Evolutionary conservation across 1,284 basidiomycete species (phyloP).

Genomic region (Waitea zeae): DNA sequence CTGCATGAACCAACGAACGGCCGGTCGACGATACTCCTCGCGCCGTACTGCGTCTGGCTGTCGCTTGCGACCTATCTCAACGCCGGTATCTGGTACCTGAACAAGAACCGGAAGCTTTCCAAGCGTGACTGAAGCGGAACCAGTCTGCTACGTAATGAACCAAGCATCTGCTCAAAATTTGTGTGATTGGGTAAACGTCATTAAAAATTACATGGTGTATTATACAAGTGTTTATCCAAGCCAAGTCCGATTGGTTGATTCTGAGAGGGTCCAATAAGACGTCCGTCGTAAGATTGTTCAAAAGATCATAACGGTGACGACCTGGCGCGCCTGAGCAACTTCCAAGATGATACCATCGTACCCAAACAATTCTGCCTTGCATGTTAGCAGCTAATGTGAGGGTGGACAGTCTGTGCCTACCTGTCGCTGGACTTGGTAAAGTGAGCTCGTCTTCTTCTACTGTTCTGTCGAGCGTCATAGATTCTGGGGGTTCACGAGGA

Average conservation of each 20-base stretch:
- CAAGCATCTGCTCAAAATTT: conserved; percentile 26
- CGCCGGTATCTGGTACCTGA: conserved; percentile 40
- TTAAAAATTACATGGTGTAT: conserved; percentile 4
- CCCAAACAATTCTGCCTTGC: conserved; percentile 42
- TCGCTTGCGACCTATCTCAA: conserved; percentile 57
- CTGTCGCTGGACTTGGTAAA: conserved; percentile 53
- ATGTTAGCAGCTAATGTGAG: conserved; percentile 10
- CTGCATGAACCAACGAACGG: conserved; percentile 31
- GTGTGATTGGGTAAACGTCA: conserved; percentile 13
- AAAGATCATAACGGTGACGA: conserved; percentile 57
- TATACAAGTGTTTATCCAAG: no score
- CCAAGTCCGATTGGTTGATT: no score
- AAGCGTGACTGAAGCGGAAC: conserved; percentile 42
- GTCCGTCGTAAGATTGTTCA: no score
- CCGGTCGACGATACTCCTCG: conserved; percentile 34
- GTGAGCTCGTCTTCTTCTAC: conserved; percentile 64
- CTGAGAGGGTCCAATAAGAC: no score
- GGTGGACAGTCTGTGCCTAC: conserved; percentile 25
- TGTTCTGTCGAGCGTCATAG: conserved; percentile 75
- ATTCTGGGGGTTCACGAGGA: conserved; percentile 50
- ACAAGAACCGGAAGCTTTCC: no score
- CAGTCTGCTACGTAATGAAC: conserved; percentile 35
- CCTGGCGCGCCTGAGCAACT: conserved; percentile 61
- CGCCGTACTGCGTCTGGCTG: conserved; percentile 51
- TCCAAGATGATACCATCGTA: conserved; percentile 75